These are phyloP conservation scores for Chlorella ohadii DNA, from an alignment of 139 green algal genomes.

Conservation along the genomic window DNA sequence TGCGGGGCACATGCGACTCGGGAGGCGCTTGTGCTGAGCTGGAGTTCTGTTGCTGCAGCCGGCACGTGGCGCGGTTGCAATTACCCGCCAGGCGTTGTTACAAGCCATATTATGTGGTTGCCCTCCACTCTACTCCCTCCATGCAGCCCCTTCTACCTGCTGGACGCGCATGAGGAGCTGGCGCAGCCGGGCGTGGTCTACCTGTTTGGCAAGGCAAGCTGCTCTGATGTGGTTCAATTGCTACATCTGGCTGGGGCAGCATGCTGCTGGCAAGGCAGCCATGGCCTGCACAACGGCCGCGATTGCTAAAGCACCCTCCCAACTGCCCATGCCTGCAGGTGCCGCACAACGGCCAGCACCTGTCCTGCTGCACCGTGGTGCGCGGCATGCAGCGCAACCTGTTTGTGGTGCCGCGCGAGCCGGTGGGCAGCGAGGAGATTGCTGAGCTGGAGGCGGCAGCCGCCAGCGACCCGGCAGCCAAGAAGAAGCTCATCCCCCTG, in stretches of 20 bases:
- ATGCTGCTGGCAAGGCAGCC: not conserved
- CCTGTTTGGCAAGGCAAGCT: constrained; percentile 94
- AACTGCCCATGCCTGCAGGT: constrained; percentile 29
- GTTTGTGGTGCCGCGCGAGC: constrained; percentile 85
- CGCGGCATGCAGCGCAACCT: constrained; percentile 69
- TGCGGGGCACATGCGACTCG: no score
- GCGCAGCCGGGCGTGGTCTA: constrained; percentile 77
- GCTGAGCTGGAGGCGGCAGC: constrained; percentile 57
- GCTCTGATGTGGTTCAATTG: no score
- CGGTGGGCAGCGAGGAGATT: constrained; percentile 52
- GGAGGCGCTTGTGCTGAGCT: no score
- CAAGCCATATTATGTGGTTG: no score
- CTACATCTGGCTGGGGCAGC: not conserved
- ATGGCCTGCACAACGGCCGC: not conserved
- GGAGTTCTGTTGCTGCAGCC: no score
- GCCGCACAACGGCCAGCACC: constrained; percentile 48
- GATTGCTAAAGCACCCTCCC: no score
- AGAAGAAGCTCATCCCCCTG: constrained; percentile 47
- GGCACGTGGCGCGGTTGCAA: no score
- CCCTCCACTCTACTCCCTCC: no score
- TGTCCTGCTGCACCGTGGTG: constrained; percentile 78
- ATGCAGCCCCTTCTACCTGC: constrained; percentile 80
- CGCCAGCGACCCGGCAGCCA: constrained; percentile 48
- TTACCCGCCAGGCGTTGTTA: no score
- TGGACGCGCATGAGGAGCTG: constrained; percentile 92